Conservation (phyloP, 129 eudicot species). For the Helianthus tuberosus region DNA sequence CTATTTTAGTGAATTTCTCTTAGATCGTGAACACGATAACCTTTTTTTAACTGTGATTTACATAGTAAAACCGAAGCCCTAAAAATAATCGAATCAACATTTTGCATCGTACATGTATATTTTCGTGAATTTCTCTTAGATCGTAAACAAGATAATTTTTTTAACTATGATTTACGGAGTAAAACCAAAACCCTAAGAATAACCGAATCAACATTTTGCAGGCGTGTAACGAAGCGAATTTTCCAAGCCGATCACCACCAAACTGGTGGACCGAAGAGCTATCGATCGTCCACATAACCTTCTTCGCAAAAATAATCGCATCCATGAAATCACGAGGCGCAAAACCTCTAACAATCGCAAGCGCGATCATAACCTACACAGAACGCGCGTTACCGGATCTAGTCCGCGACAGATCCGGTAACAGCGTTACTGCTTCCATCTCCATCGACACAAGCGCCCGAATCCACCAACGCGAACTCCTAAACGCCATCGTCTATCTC, state of each 20-base stretch:
- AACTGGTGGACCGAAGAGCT: slow-evolving; percentile 99
- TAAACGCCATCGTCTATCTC: slow-evolving; percentile 60
- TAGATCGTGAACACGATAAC: background rate
- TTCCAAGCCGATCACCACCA: slow-evolving; percentile 96
- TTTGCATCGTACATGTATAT: background rate
- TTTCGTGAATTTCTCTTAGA: background rate
- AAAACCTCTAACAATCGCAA: slow-evolving; percentile 67
- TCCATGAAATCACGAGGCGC: slow-evolving; percentile 80
- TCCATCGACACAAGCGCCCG: slow-evolving; percentile 40
- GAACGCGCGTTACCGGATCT: slow-evolving; percentile 77
- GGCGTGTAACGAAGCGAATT: slow-evolving; percentile 94
- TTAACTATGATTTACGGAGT: too few relatives aligned
- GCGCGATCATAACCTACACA: slow-evolving; percentile 85
- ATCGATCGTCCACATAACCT: slow-evolving; percentile 63
- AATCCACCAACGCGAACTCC: slow-evolving; percentile 55
- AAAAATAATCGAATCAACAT: too few relatives aligned
- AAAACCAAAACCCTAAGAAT: too few relatives aligned
- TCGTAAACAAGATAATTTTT: background rate
- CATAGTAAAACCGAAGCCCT: too few relatives aligned
- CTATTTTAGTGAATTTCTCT: background rate
- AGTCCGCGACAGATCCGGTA: slow-evolving; percentile 84
- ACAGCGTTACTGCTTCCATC: slow-evolving; percentile 28
- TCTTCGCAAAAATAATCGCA: slow-evolving; percentile 60
- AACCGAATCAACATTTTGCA: slow-evolving; percentile 23
- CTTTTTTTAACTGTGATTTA: too few relatives aligned